phyloP scores from a whole-genome alignment of 805 yeast species.

The Sungouiozyma ichnusensis region DNA sequence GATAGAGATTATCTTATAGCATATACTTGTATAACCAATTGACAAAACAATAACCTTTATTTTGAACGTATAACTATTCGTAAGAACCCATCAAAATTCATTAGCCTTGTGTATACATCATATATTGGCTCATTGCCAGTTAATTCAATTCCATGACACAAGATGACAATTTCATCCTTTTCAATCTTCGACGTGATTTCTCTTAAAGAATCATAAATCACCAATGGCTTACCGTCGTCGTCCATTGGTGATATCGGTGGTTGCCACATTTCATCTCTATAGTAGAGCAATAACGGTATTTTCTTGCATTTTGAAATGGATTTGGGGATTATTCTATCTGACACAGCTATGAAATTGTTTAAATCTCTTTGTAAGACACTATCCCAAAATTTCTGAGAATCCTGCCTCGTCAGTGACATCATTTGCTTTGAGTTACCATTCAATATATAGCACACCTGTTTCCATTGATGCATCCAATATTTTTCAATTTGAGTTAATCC shows the following conservation, averaged over 20 bases:
- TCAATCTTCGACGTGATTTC: conserved; percentile 34
- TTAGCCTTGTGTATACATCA: conserved; percentile 36
- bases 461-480: conserved; percentile 67
- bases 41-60: neutral
- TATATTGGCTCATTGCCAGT: conserved; percentile 36
- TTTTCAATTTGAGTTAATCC: conserved; percentile 26
- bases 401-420: conserved; percentile 62
- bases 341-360: conserved; percentile 14
- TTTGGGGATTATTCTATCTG: conserved; percentile 12
- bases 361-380: conserved; percentile 30
- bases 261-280: conserved; percentile 28
- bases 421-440: conserved; percentile 71
- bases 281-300: conserved; percentile 22
- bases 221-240: conserved; percentile 1
- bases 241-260: conserved; percentile 15
- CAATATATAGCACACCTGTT: conserved; percentile 68
- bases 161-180: conserved; percentile 30
- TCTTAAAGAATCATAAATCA: neutral
- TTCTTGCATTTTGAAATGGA: conserved; percentile 5
- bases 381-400: conserved; percentile 49
- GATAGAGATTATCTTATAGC: conserved; percentile 22
- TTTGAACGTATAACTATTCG: conserved; percentile 28
- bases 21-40: conserved; percentile 6
- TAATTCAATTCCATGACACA: conserved; percentile 46
- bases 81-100: conserved; percentile 55